Evolutionary conservation across 441 rosid species (phyloP).

Genomic region (Croton laevigatus): DNA sequence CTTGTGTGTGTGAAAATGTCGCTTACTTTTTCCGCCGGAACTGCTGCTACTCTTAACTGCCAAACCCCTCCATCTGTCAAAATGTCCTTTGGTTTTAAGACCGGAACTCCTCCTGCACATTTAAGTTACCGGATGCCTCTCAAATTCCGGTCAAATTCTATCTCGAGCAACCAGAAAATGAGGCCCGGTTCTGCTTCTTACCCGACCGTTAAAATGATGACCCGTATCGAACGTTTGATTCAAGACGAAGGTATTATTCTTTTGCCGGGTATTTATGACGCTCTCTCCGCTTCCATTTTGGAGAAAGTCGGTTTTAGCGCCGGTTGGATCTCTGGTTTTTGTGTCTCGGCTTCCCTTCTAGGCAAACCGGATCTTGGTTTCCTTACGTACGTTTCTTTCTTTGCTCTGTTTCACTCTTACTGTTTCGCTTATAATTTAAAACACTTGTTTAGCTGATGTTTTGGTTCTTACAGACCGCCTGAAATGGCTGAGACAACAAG

Average conservation of each 20-base stretch:
- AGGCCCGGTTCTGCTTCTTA: not conserved
- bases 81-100: not conserved
- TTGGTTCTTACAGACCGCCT: constrained; percentile 33
- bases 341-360: constrained; percentile 44
- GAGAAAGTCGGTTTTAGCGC: constrained; percentile 46
- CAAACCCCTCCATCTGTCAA: not conserved
- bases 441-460: constrained; percentile 1
- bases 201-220: constrained; percentile 36
- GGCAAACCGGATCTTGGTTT: constrained; percentile 53
- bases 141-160: constrained; percentile 5
- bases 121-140: not conserved
- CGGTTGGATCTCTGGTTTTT: constrained; percentile 47
- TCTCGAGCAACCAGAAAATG: not conserved
- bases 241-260: constrained; percentile 45
- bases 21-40: not conserved
- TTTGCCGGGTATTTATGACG: constrained; percentile 52
- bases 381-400: constrained; percentile 33
- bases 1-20: not conserved
- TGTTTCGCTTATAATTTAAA: not conserved
- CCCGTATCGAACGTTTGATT: constrained; percentile 44
- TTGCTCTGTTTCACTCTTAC: not conserved
- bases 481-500: constrained; percentile 51
- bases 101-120: not conserved
- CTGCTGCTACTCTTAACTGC: not conserved
- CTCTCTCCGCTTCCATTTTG: constrained; percentile 45